phyloP scores from a whole-genome alignment of 768 basidiomycete species.

The Tricholoma hemisulphureum region DNA sequence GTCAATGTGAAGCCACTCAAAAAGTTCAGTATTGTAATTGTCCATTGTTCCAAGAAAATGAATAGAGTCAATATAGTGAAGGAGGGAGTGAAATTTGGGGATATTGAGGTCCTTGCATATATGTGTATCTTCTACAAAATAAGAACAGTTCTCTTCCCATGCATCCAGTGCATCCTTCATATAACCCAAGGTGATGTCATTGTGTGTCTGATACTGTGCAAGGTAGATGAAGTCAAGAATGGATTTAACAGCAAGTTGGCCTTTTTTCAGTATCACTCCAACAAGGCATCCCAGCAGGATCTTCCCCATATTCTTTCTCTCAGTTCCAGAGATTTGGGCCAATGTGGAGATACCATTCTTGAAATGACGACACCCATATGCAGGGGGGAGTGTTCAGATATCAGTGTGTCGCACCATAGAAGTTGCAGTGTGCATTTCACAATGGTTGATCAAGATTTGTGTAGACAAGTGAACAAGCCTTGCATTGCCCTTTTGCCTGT shows the following conservation, averaged over 20 bases:
- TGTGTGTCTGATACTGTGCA: slow-evolving; percentile 27
- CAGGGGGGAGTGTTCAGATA: not conserved
- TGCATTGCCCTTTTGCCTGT: slow-evolving; percentile 1
- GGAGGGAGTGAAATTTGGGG: no score
- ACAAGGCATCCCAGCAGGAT: slow-evolving; percentile 31
- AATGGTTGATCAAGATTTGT: not conserved
- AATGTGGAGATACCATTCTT: slow-evolving; percentile 38
- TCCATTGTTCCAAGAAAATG: no score
- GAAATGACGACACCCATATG: slow-evolving; percentile 34
- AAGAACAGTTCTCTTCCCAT: slow-evolving; percentile 32
- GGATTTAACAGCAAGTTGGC: slow-evolving; percentile 20
- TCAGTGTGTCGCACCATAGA: not conserved
- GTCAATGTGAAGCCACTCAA: no score
- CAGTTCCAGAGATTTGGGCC: slow-evolving; percentile 43
- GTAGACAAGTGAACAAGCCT: slow-evolving; percentile 1
- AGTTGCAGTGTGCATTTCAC: not conserved
- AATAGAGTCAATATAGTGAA: no score
- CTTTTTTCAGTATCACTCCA: slow-evolving; percentile 16
- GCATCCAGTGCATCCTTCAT: slow-evolving; percentile 20
- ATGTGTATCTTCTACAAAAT: slow-evolving; percentile 23
- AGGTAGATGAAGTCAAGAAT: slow-evolving; percentile 38
- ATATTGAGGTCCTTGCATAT: no score
- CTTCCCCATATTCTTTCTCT: slow-evolving; percentile 38
- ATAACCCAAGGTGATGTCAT: slow-evolving; percentile 18
- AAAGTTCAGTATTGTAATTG: no score